Percentiles rank a stretch among this genome's conserved stretches.
phyloP scores from a whole-genome alignment of 805 yeast genomes.

The Kodamaea restingae region DNA sequence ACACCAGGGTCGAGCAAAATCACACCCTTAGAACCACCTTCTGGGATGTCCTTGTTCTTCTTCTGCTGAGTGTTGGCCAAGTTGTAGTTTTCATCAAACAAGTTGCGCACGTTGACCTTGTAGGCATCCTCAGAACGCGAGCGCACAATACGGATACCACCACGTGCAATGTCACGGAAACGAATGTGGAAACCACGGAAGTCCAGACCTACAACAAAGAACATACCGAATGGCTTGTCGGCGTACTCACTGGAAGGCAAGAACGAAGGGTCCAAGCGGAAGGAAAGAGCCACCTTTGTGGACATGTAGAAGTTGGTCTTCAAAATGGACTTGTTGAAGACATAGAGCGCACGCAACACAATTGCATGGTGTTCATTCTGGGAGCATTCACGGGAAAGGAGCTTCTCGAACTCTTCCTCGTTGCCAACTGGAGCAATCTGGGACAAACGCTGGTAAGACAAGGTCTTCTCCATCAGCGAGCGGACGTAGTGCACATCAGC shows the following conservation, averaged over 20 bases:
- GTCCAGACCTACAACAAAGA: constrained; percentile 92
- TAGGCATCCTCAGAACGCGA: constrained; percentile 84
- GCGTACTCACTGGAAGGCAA: constrained; percentile 87
- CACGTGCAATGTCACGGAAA: constrained; percentile 95
- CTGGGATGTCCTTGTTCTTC: constrained; percentile 97
- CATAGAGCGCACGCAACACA: constrained; percentile 75
- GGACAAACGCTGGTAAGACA: constrained; percentile 83
- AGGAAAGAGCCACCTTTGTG: constrained; percentile 91
- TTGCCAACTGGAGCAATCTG: constrained; percentile 69
- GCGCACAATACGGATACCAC: constrained; percentile 94
- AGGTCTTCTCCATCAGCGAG: constrained; percentile 65
- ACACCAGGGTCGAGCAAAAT: constrained; percentile 74
- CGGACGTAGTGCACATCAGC: constrained; percentile 86
- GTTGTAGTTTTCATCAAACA: constrained; percentile 95
- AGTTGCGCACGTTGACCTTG: constrained; percentile 74
- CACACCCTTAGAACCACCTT: constrained; percentile 98
- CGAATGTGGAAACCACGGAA: constrained; percentile 97
- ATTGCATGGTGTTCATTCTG: constrained; percentile 77
- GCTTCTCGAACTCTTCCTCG: constrained; percentile 68
- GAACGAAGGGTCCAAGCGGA: constrained; percentile 83
- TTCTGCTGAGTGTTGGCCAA: constrained; percentile 94
- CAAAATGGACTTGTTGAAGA: constrained; percentile 80
- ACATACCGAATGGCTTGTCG: constrained; percentile 90
- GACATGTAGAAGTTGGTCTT: constrained; percentile 94
- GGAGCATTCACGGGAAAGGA: constrained; percentile 64